Evolutionary conservation across 192 early-diverging fungal genomes (phyloP).

Genomic region (Allomyces macrogynus): DNA sequence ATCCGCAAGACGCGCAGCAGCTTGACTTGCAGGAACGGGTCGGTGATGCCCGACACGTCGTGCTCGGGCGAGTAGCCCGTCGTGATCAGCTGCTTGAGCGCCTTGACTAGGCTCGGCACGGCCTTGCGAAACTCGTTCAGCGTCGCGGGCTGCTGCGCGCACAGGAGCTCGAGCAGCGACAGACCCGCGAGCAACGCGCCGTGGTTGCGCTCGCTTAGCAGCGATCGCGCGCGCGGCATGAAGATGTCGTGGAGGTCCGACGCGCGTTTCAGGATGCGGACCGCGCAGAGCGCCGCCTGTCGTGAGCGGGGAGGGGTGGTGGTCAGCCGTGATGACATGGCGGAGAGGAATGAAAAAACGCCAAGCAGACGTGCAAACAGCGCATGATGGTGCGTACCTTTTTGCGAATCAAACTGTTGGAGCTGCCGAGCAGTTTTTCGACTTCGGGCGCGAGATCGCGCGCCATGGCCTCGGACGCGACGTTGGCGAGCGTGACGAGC

Average conservation of each 20-base stretch:
- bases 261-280: conserved; percentile 81
- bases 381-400: conserved; percentile 37
- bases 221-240: conserved; percentile 40
- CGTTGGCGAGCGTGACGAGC: conserved; percentile 84
- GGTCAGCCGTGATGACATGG: too few relatives aligned
- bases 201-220: conserved; percentile 83
- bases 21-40: conserved; percentile 94
- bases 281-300: conserved; percentile 76
- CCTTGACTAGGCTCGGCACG: conserved; percentile 65
- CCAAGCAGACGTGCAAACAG: too few relatives aligned
- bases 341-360: too few relatives aligned
- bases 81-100: conserved; percentile 69
- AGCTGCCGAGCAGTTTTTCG: conserved; percentile 71
- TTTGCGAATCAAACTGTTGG: conserved; percentile 85
- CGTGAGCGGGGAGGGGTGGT: too few relatives aligned
- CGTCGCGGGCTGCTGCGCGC: conserved; percentile 43
- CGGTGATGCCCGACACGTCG: conserved; percentile 82
- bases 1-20: conserved; percentile 72
- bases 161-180: conserved; percentile 79
- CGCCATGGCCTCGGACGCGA: conserved; percentile 89
- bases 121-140: conserved; percentile 46
- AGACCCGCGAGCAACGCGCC: conserved; percentile 81
- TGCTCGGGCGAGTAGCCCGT: conserved; percentile 85
- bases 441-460: conserved; percentile 85
- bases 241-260: conserved; percentile 84